A percentile compares a stretch with the other conserved stretches of the same genome.
Conservation (phyloP, 805 yeast genomes). For the Hanseniaspora opuntiae region DNA sequence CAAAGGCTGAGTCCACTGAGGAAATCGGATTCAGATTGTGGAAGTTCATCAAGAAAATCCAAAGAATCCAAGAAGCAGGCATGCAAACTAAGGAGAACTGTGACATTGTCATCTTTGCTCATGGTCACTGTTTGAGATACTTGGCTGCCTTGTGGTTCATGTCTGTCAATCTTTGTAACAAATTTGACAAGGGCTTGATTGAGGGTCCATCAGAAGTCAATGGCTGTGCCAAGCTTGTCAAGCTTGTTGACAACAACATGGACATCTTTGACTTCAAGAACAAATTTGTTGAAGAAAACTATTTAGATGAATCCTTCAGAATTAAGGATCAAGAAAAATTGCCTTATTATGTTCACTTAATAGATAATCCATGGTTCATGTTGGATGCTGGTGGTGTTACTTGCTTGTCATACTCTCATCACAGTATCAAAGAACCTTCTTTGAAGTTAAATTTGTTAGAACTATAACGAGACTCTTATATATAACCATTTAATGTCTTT, state of each 20-base stretch:
- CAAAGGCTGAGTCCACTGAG: constrained; percentile 54
- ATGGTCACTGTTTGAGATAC: constrained; percentile 84
- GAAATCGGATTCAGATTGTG: constrained; percentile 65
- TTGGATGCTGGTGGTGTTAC: constrained; percentile 94
- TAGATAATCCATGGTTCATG: constrained; percentile 61
- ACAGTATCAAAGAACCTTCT: constrained; percentile 76
- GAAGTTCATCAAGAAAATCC: constrained; percentile 49
- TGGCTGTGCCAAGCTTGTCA: constrained; percentile 9
- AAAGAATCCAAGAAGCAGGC: constrained; percentile 43
- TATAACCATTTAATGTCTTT: background rate
- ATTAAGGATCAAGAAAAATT: constrained; percentile 25
- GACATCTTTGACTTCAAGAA: constrained; percentile 12
- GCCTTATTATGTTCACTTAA: constrained; percentile 25
- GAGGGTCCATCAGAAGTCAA: background rate
- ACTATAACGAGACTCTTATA: background rate
- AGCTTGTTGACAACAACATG: background rate
- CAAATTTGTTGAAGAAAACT: constrained; percentile 19
- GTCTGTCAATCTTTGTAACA: constrained; percentile 12
- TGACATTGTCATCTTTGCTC: constrained; percentile 76
- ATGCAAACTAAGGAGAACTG: constrained; percentile 39
- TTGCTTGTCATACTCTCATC: constrained; percentile 79
- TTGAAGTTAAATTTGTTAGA: constrained; percentile 46
- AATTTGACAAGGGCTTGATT: constrained; percentile 4
- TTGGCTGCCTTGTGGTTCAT: constrained; percentile 79
- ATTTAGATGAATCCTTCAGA: constrained; percentile 21